Evolutionary conservation across 495 filamentous ascomycete genomes (phyloP).

Genomic region (Aspergillus mulundensis): DNA sequence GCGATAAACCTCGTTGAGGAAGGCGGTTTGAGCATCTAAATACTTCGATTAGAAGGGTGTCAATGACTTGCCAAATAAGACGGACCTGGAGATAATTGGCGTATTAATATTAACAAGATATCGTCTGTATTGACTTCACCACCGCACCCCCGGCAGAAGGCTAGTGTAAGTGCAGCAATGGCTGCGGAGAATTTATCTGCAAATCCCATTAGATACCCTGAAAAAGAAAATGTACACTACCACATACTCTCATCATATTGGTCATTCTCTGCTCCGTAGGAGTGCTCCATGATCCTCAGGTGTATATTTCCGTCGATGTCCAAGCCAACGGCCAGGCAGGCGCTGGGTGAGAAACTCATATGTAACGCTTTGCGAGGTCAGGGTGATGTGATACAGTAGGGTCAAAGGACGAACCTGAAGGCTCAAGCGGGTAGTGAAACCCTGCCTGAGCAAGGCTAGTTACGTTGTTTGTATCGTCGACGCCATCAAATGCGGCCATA

Average conservation of each 20-base stretch:
- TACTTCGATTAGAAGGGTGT: neutral
- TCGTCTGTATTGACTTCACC: slow-evolving; percentile 67
- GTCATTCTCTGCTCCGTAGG: slow-evolving; percentile 35
- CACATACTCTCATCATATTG: slow-evolving; percentile 42
- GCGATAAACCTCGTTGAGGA: slow-evolving; percentile 61
- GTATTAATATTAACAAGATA: slow-evolving; percentile 59
- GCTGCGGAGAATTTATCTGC: slow-evolving; percentile 50
- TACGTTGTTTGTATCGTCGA: slow-evolving; percentile 59
- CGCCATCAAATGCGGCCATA: slow-evolving; percentile 58
- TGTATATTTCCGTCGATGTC: slow-evolving; percentile 62
- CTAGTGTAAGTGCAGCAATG: slow-evolving; percentile 55
- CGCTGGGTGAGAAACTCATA: slow-evolving; percentile 69
- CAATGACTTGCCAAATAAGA: slow-evolving; percentile 18
- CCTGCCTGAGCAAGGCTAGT: slow-evolving; percentile 67
- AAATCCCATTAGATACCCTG: slow-evolving; percentile 9
- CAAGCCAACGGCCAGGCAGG: slow-evolving; percentile 60
- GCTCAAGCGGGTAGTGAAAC: slow-evolving; percentile 54
- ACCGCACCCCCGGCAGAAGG: slow-evolving; percentile 53
- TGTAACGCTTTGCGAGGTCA: slow-evolving; percentile 50
- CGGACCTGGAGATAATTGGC: slow-evolving; percentile 47
- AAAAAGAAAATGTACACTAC: neutral
- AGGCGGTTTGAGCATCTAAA: slow-evolving; percentile 43
- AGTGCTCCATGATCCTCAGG: slow-evolving; percentile 57
- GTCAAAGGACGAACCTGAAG: slow-evolving; percentile 21
- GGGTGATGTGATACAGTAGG: neutral